Base-by-base conservation (phyloP, 2,329 filamentous ascomycete species). In the Ascochyta lentis region DNA sequence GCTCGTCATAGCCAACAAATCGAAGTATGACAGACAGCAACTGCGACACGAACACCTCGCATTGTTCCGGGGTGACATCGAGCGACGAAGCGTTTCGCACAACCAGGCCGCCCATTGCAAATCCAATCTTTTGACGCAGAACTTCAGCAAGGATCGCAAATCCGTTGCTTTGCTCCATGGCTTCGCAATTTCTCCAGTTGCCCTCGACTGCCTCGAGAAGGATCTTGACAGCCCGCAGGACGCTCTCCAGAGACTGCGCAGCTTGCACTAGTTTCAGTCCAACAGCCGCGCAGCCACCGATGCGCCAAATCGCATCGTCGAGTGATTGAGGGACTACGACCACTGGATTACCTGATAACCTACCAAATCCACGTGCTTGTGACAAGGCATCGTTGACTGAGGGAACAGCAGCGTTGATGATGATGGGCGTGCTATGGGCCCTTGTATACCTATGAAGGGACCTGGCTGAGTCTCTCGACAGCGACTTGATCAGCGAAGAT, bases 101-200 rank as follows among this genome's bases (percentile, higher is more conserved):
- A 79, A 58, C 87, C 68, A 61, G 77, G 79, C 59, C 55, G 47
- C 70, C 74, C 52, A 61, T 63, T 45, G 76, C 78, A 44, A 77
- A 69, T 5, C 89, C 89, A 29, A 96, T 81, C 73, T 96, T 97
- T 50, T 91, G 90, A 50, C 92, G 88, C 23, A 99, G 78, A 16
- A 98, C 82, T 75, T 92, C 87, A 37, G 90, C 90, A 46, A 99
- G 79, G 33, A 98, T 90, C 24, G 91, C 89, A 71, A 97, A 99
- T 0, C 94, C 96, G 64, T 96, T 95, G 56, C 96, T 92, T 67
- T 91, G 88, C 75, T 99, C 95, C 90, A 99, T 97, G 24, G 95
- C 93, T 73, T 99, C 96, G 64, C 95, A 98, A 64, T 98, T 98
- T 61, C 95, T 86, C 95, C 96, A 99, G 71, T 90, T 98, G 61